Evolutionary conservation across 1,284 basidiomycete species (phyloP).

Genomic region (Papiliotrema nemorosa): DNA sequence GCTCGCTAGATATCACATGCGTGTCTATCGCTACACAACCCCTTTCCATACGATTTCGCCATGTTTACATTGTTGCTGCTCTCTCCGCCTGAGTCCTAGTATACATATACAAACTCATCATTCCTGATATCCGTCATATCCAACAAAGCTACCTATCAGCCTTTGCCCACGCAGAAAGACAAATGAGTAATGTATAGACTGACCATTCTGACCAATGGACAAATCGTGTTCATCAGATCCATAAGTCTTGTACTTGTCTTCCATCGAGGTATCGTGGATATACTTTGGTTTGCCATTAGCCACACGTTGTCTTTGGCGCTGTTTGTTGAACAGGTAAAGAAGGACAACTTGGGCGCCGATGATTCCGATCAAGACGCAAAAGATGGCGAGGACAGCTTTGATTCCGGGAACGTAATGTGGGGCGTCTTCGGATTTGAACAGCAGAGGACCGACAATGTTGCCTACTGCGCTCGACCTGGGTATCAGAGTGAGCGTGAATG

Average conservation of each 20-base stretch:
- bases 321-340: slow-evolving; percentile 40
- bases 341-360: slow-evolving; percentile 33
- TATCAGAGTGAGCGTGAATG: neutral
- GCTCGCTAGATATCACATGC: no score
- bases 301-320: slow-evolving; percentile 41
- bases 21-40: no score
- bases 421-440: slow-evolving; percentile 44
- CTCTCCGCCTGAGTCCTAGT: no score
- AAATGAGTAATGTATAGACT: neutral
- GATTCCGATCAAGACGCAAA: slow-evolving; percentile 34
- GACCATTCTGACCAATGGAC: slow-evolving; percentile 11
- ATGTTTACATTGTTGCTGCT: no score
- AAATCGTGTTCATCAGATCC: slow-evolving; percentile 6
- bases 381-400: slow-evolving; percentile 39
- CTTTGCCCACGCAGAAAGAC: neutral
- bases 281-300: slow-evolving; percentile 42
- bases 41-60: no score
- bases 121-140: slow-evolving; percentile 42
- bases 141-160: slow-evolving; percentile 5
- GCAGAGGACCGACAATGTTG: slow-evolving; percentile 20
- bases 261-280: slow-evolving; percentile 45
- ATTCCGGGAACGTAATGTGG: slow-evolving; percentile 43
- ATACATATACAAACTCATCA: slow-evolving; percentile 32
- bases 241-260: slow-evolving; percentile 31
- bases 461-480: neutral